Evolutionary conservation across 2,329 filamentous ascomycete genomes (phyloP).

Genomic region (Aureobasidium pullulans): DNA sequence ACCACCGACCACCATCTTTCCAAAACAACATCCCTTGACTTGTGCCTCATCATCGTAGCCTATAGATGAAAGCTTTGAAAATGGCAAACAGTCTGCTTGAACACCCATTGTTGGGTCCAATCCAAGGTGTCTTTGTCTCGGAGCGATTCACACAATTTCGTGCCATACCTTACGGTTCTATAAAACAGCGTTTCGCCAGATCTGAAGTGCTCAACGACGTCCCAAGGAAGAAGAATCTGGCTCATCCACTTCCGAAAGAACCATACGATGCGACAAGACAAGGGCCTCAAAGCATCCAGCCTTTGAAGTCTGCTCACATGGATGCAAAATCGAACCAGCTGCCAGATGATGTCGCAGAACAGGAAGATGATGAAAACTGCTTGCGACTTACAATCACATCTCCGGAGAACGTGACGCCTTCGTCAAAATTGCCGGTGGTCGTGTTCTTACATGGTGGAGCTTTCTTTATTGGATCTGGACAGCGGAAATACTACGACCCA

Average conservation of each 20-base stretch:
- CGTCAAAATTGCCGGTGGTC: conserved; percentile 11
- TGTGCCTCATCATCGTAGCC: too few relatives aligned
- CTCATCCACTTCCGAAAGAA: background rate
- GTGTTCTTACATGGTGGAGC: conserved; percentile 17
- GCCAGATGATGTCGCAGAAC: conserved; percentile 6
- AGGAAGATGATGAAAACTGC: conserved; percentile 14
- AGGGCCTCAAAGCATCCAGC: conserved; percentile 15
- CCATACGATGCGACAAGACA: conserved; percentile 6
- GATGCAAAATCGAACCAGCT: conserved; percentile 15
- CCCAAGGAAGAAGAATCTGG: background rate
- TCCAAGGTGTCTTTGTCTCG: background rate
- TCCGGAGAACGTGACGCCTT: background rate
- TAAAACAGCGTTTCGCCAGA: conserved; percentile 15
- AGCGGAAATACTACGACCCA: conserved; percentile 13
- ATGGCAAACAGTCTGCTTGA: background rate
- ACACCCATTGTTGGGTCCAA: conserved; percentile 7
- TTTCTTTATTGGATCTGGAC: conserved; percentile 13
- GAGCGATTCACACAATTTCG: conserved; percentile 11
- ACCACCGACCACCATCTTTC: background rate
- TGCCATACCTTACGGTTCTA: conserved; percentile 13
- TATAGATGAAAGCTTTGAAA: background rate
- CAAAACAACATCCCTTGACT: too few relatives aligned
- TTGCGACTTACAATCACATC: conserved; percentile 14
- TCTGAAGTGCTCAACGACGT: background rate
- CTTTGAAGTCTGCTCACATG: conserved; percentile 4